These are phyloP conservation scores for Salvia sclarea DNA, from an alignment of 305 asterid species.

Conservation along the genomic window DNA sequence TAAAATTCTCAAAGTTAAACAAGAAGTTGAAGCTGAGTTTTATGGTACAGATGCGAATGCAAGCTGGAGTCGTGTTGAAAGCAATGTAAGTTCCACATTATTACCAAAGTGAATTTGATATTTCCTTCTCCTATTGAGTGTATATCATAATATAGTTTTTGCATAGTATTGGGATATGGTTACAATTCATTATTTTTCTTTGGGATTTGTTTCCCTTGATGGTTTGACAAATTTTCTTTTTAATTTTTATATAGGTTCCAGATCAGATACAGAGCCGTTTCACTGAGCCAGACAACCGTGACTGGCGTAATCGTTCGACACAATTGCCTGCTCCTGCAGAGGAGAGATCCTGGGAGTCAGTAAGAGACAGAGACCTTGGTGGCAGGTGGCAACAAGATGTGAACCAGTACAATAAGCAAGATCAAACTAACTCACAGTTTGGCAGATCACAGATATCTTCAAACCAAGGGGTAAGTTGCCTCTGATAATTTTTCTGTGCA, in stretches of 20 bases:
- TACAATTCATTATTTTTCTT: not conserved
- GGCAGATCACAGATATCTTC: conserved; percentile 55
- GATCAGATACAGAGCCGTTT: conserved; percentile 62
- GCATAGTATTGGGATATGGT: not conserved
- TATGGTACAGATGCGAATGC: conserved; percentile 65
- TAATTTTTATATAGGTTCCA: conserved; percentile 33
- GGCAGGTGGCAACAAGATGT: conserved; percentile 55
- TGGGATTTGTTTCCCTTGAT: not conserved
- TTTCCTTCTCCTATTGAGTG: not conserved
- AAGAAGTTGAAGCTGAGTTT: conserved; percentile 81
- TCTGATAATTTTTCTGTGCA: not conserved
- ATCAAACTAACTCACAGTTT: conserved; percentile 54
- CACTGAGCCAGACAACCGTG: conserved; percentile 80
- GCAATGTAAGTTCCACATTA: conserved; percentile 47
- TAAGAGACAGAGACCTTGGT: conserved; percentile 51
- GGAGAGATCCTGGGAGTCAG: conserved; percentile 74
- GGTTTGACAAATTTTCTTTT: conserved; percentile 9
- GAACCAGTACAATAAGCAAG: conserved; percentile 67
- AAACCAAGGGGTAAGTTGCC: conserved; percentile 63
- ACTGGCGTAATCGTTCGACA: conserved; percentile 80
- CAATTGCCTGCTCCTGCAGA: conserved; percentile 56
- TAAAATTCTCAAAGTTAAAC: conserved; percentile 67
- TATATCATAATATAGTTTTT: not conserved
- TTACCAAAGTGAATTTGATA: not conserved
- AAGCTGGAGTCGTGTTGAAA: conserved; percentile 68